These are phyloP conservation scores for Sporothrix luriei DNA, from an alignment of 2,329 filamentous ascomycete genomes.

Conservation along the genomic window DNA sequence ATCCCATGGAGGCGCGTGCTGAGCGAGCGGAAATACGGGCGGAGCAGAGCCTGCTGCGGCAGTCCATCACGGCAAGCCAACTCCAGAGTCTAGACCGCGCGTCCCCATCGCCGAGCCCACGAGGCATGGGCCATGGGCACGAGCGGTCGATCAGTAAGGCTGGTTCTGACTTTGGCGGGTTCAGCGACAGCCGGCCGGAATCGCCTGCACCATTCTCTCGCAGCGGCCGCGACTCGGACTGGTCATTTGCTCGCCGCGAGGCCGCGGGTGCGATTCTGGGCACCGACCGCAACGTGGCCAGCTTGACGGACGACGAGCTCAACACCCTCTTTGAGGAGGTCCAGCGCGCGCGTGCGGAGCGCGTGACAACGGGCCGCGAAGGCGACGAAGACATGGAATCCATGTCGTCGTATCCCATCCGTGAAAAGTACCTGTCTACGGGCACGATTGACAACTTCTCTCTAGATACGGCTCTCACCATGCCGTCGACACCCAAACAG, in stretches of 20 bases:
- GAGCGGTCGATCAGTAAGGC: slow-evolving; percentile 79
- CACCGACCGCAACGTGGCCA: slow-evolving; percentile 86
- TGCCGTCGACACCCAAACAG: slow-evolving; percentile 87
- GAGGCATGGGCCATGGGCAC: slow-evolving; percentile 62
- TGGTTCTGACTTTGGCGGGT: slow-evolving; percentile 65
- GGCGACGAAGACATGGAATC: slow-evolving; percentile 90
- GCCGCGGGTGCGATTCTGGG: slow-evolving; percentile 90
- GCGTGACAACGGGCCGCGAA: slow-evolving; percentile 69
- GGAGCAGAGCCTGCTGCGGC: slow-evolving; percentile 82
- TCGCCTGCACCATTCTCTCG: slow-evolving; percentile 71
- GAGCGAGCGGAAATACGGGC: slow-evolving; percentile 80
- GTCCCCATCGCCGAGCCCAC: slow-evolving; percentile 60
- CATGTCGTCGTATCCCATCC: slow-evolving; percentile 78
- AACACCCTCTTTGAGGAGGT: slow-evolving; percentile 93
- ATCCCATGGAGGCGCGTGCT: slow-evolving; percentile 91
- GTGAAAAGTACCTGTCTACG: slow-evolving; percentile 94
- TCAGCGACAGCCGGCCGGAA: slow-evolving; percentile 69
- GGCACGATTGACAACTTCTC: slow-evolving; percentile 96
- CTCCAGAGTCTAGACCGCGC: slow-evolving; percentile 60
- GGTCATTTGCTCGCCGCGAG: slow-evolving; percentile 90
- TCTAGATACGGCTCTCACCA: slow-evolving; percentile 87
- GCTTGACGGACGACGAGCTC: slow-evolving; percentile 88
- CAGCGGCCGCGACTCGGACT: slow-evolving; percentile 80
- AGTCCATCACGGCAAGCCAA: slow-evolving; percentile 70
- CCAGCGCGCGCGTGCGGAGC: slow-evolving; percentile 78